Conservation (phyloP, 129 eudicot genomes). For the Artemisia tridentata region DNA sequence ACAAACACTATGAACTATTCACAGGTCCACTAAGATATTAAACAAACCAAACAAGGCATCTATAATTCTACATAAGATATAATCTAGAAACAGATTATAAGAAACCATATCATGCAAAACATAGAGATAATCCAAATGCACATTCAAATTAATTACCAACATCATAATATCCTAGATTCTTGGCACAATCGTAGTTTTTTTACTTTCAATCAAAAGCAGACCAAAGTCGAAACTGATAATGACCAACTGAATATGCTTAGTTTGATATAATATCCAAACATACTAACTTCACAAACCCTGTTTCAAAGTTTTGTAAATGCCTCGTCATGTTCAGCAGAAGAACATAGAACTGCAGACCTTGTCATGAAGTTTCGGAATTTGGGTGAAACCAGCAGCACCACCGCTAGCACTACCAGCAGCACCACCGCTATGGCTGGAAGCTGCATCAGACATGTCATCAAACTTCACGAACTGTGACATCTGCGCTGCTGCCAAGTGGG, state of each 20-base stretch:
- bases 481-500: conserved; percentile 85
- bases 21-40: too few species aligned
- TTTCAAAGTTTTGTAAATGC: not conserved
- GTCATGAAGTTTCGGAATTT: conserved; percentile 51
- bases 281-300: not conserved
- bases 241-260: not conserved
- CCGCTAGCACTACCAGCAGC: conserved; percentile 34
- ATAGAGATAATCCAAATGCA: conserved; percentile 9
- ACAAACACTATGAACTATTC: too few species aligned
- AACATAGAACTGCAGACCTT: conserved; percentile 71
- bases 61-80: not conserved
- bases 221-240: not conserved
- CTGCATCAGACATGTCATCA: conserved; percentile 57
- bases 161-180: not conserved
- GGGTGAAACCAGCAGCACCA: conserved; percentile 40
- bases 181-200: not conserved
- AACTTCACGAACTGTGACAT: conserved; percentile 71
- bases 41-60: too few species aligned
- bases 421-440: conserved; percentile 67
- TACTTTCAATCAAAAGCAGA: not conserved
- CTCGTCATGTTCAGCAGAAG: conserved; percentile 50
- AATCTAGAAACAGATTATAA: not conserved
- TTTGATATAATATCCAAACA: not conserved
- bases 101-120: not conserved
- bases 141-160: not conserved